Base-by-base conservation (phyloP, 345 rosid genomes). In the Populus deltoides region DNA sequence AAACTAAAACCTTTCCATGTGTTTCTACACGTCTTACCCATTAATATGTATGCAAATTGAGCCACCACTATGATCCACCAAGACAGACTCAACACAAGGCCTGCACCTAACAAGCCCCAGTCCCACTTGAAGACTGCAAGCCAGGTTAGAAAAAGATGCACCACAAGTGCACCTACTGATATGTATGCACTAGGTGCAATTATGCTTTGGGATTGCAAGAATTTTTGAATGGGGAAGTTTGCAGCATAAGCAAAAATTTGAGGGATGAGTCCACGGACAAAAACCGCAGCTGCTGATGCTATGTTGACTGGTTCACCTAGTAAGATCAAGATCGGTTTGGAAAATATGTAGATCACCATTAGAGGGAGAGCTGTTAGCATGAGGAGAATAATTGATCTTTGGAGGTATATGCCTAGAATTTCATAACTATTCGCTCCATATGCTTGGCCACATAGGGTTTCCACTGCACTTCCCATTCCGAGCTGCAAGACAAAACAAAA, bases 361-460 rank as follows among this genome's bases (percentile, higher is more conserved):
- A 93, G 38, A 0, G 89, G 91, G 45, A 91, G 77, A 2, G 87
- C 94, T 0, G 93, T 88, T 16, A 81, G 80, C 39, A 76, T 70
- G 0, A 93, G 85, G 31, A 91, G 90, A 38, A 91, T 47, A 6
- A 91, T 86, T 29, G 96, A 89, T 78, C 93, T 84, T 53, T 93
- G 97, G 31, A 93, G 85, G 79, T 93, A 93, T 31, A 90, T 59
- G 1, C 97, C 97, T 6, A 93, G 85, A 92, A 89, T 86, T 4
- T 85, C 90, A 67, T 83, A 86, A 63, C 87, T 89, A 18, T 84
- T 87, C 24, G 94, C 96, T 20, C 97, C 96, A 25, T 85, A 91
- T 0, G 94, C 94, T 89, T 93, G 97, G 18, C 97, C 96, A 65
- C 97, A 91, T 59, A 91, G 68, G 3, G 97, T 93, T 71, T 91